Percentiles rank a stretch among this genome's conserved stretches.
Conservation (phyloP, 495 filamentous ascomycete species). For the Podospora fimiseda region DNA sequence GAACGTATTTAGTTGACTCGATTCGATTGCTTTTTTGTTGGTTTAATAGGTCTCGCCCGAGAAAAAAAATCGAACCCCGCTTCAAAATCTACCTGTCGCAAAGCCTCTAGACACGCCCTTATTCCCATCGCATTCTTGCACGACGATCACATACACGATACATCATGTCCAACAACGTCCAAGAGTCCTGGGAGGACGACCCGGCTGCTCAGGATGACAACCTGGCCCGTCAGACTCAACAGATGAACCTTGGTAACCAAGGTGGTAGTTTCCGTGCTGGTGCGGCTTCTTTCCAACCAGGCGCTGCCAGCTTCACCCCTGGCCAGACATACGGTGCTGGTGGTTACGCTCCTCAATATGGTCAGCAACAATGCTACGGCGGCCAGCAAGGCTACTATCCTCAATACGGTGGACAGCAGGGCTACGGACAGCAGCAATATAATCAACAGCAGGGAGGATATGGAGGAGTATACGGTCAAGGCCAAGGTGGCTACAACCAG, state of each 20-base stretch:
- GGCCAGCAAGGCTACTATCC: constrained; percentile 45
- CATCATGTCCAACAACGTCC: constrained; percentile 65
- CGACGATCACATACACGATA: neutral
- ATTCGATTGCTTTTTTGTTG: no score
- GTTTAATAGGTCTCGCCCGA: neutral
- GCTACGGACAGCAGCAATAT: constrained; percentile 42
- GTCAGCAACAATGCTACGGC: constrained; percentile 44
- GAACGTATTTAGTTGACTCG: neutral
- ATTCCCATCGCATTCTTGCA: neutral
- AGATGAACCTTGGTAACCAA: constrained; percentile 63
- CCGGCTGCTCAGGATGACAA: constrained; percentile 80
- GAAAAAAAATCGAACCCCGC: neutral
- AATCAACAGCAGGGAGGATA: constrained; percentile 44
- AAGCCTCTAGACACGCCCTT: neutral
- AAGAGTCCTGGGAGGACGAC: constrained; percentile 95
- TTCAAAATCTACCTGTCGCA: neutral
- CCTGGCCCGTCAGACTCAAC: constrained; percentile 72
- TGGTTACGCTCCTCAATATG: constrained; percentile 40
- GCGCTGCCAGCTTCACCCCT: constrained; percentile 69
- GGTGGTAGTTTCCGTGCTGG: constrained; percentile 60
- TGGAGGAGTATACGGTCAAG: constrained; percentile 40
- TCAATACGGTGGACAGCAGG: constrained; percentile 51
- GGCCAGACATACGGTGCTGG: constrained; percentile 56
- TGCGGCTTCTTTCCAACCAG: constrained; percentile 74
- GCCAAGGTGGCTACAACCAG: constrained; percentile 50